These are phyloP conservation scores for Elaeagnus macrophylla DNA, from an alignment of 306 rosid species.

Conservation along the genomic window DNA sequence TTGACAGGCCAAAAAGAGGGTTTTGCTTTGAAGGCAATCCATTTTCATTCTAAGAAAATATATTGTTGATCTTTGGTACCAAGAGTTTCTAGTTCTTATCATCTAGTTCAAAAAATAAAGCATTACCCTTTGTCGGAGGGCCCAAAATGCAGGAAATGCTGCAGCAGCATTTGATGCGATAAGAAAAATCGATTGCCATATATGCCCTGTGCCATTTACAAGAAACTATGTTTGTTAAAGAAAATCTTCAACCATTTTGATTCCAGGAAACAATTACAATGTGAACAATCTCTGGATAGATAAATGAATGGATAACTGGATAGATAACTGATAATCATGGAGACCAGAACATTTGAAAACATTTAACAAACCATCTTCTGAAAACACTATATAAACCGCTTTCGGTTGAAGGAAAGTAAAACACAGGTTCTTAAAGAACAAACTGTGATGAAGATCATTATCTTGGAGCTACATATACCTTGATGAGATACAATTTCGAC, in stretches of 20 bases:
- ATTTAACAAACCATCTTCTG: no score
- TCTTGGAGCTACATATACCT: slow-evolving; percentile 41
- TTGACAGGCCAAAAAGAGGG: no score
- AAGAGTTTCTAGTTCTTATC: slow-evolving; percentile 6
- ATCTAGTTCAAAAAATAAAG: slow-evolving; percentile 7
- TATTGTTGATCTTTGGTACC: background rate
- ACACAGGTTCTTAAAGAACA: background rate
- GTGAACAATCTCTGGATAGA: background rate
- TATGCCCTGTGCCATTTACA: slow-evolving; percentile 46
- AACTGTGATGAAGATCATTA: background rate
- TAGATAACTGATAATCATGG: background rate
- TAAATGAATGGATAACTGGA: background rate
- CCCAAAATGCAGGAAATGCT: slow-evolving; percentile 82
- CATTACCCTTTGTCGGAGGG: slow-evolving; percentile 75
- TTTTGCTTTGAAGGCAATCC: no score
- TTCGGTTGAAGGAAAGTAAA: no score
- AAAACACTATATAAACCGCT: no score
- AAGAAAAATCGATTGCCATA: slow-evolving; percentile 70
- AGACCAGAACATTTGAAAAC: no score
- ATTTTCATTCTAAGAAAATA: background rate
- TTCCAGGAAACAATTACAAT: background rate
- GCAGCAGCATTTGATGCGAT: slow-evolving; percentile 85
- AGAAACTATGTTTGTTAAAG: slow-evolving; percentile 7
- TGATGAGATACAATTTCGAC: slow-evolving; percentile 62
- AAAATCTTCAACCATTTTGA: background rate